Conservation (phyloP, 331 rosid species). For the Ulmus americana region DNA sequence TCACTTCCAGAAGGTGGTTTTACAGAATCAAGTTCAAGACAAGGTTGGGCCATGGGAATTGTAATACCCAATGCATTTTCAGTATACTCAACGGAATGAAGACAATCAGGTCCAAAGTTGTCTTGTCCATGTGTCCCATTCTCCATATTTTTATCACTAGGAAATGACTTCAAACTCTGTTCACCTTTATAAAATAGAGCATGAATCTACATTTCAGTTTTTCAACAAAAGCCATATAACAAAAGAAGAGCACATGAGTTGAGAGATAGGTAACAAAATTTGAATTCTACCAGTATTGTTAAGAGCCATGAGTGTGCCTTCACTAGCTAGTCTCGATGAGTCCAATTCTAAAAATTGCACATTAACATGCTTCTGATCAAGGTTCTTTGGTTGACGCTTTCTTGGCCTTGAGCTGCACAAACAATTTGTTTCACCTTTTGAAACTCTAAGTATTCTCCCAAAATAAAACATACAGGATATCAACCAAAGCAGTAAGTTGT, state of each 20-base stretch:
- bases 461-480: constrained; percentile 17
- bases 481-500: constrained; percentile 32
- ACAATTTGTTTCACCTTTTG: constrained; percentile 20
- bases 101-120: constrained; percentile 42
- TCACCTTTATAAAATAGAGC: constrained; percentile 55
- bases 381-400: constrained; percentile 32
- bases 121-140: constrained; percentile 45
- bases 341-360: constrained; percentile 83
- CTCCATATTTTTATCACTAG: constrained; percentile 40
- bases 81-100: constrained; percentile 40
- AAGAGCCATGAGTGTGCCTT: constrained; percentile 40
- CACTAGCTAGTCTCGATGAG: constrained; percentile 41
- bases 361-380: constrained; percentile 40
- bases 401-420: constrained; percentile 68
- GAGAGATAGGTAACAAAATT: background rate
- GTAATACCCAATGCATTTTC: constrained; percentile 62
- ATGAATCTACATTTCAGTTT: constrained; percentile 30
- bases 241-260: background rate
- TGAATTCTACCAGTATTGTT: background rate
- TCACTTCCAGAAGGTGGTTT: constrained; percentile 55
- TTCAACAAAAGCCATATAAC: constrained; percentile 13
- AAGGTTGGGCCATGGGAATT: constrained; percentile 64
- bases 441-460: constrained; percentile 17
- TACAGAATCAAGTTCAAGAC: constrained; percentile 58
- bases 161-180: constrained; percentile 34